Evolutionary conservation across 1,284 basidiomycete species (phyloP).

Genomic region (Irpex sp.): DNA sequence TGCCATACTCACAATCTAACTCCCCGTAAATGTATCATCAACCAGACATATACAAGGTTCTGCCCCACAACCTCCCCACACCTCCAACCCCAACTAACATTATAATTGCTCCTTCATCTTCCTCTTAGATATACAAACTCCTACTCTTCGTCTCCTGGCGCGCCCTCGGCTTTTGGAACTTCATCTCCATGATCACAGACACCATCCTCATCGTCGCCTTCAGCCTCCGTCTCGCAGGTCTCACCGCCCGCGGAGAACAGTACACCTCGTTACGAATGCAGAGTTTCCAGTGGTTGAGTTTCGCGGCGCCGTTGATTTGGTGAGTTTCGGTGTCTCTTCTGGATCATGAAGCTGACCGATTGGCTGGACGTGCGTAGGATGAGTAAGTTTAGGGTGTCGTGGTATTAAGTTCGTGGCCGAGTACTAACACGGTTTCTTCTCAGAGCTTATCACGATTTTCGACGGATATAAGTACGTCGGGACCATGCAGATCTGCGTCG

Average conservation of each 20-base stretch:
- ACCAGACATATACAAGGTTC: neutral
- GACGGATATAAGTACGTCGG: constrained; percentile 85
- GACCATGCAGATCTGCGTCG: constrained; percentile 84
- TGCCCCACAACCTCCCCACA: too few relatives aligned
- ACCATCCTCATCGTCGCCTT: constrained; percentile 72
- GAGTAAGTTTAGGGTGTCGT: constrained; percentile 50
- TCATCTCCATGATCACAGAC: constrained; percentile 71
- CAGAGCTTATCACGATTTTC: constrained; percentile 77
- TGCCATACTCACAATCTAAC: neutral
- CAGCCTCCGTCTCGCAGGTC: constrained; percentile 64
- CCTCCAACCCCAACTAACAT: too few relatives aligned
- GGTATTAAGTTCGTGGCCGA: neutral
- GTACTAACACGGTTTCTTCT: neutral
- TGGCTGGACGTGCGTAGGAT: constrained; percentile 47
- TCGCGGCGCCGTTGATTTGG: constrained; percentile 86
- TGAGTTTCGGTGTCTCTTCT: constrained; percentile 31
- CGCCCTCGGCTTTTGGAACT: constrained; percentile 81
- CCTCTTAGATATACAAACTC: constrained; percentile 62
- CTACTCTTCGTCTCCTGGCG: constrained; percentile 65
- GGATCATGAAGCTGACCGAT: neutral
- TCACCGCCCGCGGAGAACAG: constrained; percentile 40
- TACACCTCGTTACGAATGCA: constrained; percentile 47
- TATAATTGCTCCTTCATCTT: too few relatives aligned
- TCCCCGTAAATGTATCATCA: neutral
- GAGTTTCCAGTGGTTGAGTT: constrained; percentile 87